Evolutionary conservation across 2,329 filamentous ascomycete genomes (phyloP).

Genomic region (Triangularia setosa): DNA sequence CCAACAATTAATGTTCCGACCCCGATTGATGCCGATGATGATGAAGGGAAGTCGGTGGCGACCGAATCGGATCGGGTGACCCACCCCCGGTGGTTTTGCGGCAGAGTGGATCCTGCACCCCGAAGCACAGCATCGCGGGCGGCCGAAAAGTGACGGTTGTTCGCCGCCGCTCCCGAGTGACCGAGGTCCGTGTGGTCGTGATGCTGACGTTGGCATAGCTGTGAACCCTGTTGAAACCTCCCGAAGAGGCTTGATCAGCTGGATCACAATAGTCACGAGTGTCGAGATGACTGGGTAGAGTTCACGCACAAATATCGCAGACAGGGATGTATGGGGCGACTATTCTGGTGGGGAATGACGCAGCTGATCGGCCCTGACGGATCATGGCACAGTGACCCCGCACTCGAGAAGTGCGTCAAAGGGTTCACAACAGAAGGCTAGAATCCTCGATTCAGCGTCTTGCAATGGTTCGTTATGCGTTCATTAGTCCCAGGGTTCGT

Average conservation of each 20-base stretch:
- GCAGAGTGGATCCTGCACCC: not conserved
- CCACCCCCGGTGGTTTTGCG: not conserved
- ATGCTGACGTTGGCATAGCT: not conserved
- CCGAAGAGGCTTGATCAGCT: not conserved
- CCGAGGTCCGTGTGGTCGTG: too few relatives aligned
- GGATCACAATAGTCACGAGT: not conserved
- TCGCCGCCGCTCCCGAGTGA: not conserved
- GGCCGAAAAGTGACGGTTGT: not conserved
- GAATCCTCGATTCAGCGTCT: not conserved
- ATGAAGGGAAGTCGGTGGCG: not conserved
- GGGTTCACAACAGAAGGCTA: not conserved
- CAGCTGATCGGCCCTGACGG: not conserved
- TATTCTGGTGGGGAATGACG: not conserved
- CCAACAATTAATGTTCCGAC: not conserved
- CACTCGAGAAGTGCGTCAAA: not conserved
- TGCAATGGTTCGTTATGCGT: not conserved
- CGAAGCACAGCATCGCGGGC: not conserved
- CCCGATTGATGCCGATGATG: not conserved
- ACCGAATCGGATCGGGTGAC: not conserved
- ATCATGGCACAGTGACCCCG: not conserved
- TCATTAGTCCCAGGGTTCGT: not conserved
- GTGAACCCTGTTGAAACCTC: not conserved
- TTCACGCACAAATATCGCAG: constrained; percentile 26
- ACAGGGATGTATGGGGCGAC: not conserved
- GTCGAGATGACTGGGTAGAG: constrained; percentile 13